Evolutionary conservation across 2,329 filamentous ascomycete species (phyloP), one percentile per base, ranked within the genome.

Genomic region (Neonectria magnoliae): DNA sequence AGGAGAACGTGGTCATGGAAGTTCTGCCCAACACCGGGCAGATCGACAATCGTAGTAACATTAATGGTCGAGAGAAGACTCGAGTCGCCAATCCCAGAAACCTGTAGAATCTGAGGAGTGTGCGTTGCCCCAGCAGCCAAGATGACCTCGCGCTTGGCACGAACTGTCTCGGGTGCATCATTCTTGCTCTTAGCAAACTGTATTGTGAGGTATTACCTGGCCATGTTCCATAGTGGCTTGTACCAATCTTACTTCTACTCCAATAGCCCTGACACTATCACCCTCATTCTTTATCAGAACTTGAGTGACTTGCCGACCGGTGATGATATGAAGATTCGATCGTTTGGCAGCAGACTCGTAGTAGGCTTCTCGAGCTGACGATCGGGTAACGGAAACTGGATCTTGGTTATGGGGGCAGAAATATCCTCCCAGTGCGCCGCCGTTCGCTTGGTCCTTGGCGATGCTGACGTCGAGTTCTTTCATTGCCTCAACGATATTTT

Each of bases 11-110:
- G 81, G 51, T 84, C 81, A 33, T 82, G 79, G 22, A 83, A 77
- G 65, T 83, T 83, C 50, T 81, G 75, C 2, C 85, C 85, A 1
- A 87, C 84, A 0, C 81, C 83, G 0, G 84, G 82, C 0, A 84
- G 76, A 52, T 86, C 78, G 2, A 80, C 74, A 0, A 85, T 60
- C 0, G 81, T 68, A 0, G 76, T 66, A n/a, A 87, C 83, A 0
- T 74, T 74, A 14, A 81, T 73, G 5, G 66, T 66, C n/a, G n/a
- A n/a, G n/a, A n/a, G n/a, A n/a, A 0, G 74, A 56, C 5, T 87
- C 70, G 71, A 67, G 5, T 77, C 75, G 0, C 85, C 85, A 8
- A 87, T 79, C 1, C 84, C 84, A 18, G 83, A 85, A 2, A 84
- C 75, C 67, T 85, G 81, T 0, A 87, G 77, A 4, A 87, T 72